Evolutionary conservation across 495 filamentous ascomycete genomes (phyloP).

Genomic region (Glarea lozoyensis): DNA sequence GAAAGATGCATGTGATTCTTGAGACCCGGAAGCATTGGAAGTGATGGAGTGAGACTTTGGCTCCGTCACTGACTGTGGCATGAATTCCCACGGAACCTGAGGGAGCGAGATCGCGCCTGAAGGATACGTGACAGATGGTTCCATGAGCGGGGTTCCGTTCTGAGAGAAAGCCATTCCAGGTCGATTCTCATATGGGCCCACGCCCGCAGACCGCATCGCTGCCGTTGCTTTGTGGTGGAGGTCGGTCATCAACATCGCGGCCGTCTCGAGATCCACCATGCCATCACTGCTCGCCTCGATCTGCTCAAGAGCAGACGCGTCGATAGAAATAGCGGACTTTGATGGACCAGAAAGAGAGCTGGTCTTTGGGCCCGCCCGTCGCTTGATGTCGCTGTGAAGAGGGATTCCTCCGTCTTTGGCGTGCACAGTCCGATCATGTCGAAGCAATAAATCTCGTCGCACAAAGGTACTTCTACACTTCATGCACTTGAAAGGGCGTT

Average conservation of each 20-base stretch:
- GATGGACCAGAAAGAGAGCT: slow-evolving; percentile 52
- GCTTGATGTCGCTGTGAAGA: slow-evolving; percentile 88
- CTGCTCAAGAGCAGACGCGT: slow-evolving; percentile 84
- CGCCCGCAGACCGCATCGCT: slow-evolving; percentile 52
- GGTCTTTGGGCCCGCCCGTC: slow-evolving; percentile 45
- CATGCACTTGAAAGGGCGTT: slow-evolving; percentile 94
- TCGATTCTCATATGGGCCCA: slow-evolving; percentile 54
- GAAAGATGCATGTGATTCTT: slow-evolving; percentile 57
- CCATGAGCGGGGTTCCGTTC: slow-evolving; percentile 56
- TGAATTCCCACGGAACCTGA: slow-evolving; percentile 87
- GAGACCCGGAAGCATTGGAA: slow-evolving; percentile 51
- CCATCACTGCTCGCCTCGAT: slow-evolving; percentile 91
- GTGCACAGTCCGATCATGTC: slow-evolving; percentile 97
- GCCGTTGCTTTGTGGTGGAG: slow-evolving; percentile 94
- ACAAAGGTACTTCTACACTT: slow-evolving; percentile 99
- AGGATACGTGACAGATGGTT: slow-evolving; percentile 63
- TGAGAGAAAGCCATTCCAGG: slow-evolving; percentile 66
- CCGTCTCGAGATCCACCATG: slow-evolving; percentile 95
- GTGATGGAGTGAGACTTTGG: slow-evolving; percentile 60
- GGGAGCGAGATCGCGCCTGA: slow-evolving; percentile 70
- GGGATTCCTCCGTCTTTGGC: slow-evolving; percentile 97
- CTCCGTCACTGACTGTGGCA: slow-evolving; percentile 53
- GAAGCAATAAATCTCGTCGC: slow-evolving; percentile 87
- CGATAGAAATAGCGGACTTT: slow-evolving; percentile 76
- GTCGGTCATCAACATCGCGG: slow-evolving; percentile 97